Base-by-base conservation (phyloP, 2,329 filamentous ascomycete species). In the Ceratocystis harringtonii region DNA sequence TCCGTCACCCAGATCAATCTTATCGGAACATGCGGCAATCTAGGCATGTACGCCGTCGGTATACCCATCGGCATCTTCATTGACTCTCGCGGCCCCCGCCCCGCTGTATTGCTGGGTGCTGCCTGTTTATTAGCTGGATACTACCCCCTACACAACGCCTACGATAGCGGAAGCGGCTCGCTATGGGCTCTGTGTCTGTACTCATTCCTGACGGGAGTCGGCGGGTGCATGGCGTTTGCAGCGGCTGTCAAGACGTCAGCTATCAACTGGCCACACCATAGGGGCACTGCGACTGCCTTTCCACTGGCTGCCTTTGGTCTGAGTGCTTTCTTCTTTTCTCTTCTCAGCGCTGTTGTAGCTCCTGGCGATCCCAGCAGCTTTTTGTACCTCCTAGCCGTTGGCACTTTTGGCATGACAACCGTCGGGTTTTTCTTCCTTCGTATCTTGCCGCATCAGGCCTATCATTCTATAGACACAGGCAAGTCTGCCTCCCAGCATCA, bases 291-390 rank as follows among this genome's bases (percentile, higher is more conserved):
- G 5, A 97, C 94, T 5, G 92, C 92, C 1, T 94, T 97, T 71
- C 92, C 94, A 5, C 76, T 97, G 65, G 90, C 94, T 66, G 92
- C 90, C 2, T 97, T 97, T 72, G 94, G 94, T 2, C 77, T 99
- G 66, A 96, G 92, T 73, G 94, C 94, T 65, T 94, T 99, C 76
- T 95, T 97, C 78, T 99, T 96, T 77, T 92, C 94, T 0, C 80
- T 86, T 1, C 76, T 95, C 43, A 89, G 90, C 25, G 84, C 84
- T 19, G 72, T 95, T 60, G 78, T 90, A 50, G 92, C 96, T 72
- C 89, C 90, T 1, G 90, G 90, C 48, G 85, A 95, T 71, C 94
- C 91, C 0, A 87, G 87, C 65, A 82, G 83, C 48, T 92, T 96
- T 70, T 80, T 99, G 66, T 78, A 92, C 69, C 78, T 97, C 32